Percentiles rank a stretch among this genome's conserved stretches.
These are phyloP conservation scores for Botrytis cinerea DNA, from an alignment of 2,329 filamentous ascomycete genomes.

Conservation along the genomic window DNA sequence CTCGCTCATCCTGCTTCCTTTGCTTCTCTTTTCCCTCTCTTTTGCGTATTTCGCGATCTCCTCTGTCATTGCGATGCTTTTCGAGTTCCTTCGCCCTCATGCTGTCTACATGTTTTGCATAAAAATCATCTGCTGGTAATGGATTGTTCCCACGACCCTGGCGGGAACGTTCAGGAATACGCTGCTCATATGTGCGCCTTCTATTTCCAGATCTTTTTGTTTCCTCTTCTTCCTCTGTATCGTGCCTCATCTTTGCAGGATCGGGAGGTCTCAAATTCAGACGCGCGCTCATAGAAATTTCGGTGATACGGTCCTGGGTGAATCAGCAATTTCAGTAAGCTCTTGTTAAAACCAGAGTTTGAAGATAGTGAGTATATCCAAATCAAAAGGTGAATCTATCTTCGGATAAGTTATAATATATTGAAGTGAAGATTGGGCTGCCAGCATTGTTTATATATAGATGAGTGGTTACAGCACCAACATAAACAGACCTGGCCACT, in stretches of 20 bases:
- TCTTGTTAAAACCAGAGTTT: background rate
- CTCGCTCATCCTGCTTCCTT: background rate
- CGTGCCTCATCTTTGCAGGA: background rate
- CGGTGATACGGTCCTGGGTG: background rate
- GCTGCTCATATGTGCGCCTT: too few species aligned
- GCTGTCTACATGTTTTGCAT: too few species aligned
- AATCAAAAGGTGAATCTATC: background rate
- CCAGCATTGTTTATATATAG: background rate
- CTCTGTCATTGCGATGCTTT: too few species aligned
- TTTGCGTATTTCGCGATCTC: background rate
- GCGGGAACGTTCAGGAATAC: too few species aligned
- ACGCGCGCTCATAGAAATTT: too few species aligned
- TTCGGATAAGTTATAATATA: background rate
- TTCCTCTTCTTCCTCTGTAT: too few species aligned
- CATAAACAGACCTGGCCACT: background rate
- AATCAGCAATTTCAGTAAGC: background rate
- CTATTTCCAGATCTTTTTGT: too few species aligned
- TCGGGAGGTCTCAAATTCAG: background rate
- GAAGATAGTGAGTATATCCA: background rate
- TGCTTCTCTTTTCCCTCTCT: background rate
- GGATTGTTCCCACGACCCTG: too few species aligned
- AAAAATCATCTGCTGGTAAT: too few species aligned
- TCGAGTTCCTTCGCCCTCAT: too few species aligned
- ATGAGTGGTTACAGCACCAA: background rate
- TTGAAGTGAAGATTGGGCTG: background rate